phyloP scores from a whole-genome alignment of 768 basidiomycete genomes.

The Rhodotorula diobovata region DNA sequence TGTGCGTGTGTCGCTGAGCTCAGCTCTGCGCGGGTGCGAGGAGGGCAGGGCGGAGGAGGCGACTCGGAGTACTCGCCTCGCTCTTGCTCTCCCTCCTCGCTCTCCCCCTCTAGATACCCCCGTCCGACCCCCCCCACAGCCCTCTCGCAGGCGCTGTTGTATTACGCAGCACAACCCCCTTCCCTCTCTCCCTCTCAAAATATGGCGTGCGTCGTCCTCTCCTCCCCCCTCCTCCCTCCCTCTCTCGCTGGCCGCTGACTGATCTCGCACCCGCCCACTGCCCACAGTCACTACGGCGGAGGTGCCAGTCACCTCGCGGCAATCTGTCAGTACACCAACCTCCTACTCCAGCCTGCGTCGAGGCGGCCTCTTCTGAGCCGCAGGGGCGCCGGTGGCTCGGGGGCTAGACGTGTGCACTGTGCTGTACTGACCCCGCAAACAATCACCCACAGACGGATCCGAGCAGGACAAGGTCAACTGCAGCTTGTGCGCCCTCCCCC shows the following conservation, averaged over 20 bases:
- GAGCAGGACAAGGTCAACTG: conserved; percentile 72
- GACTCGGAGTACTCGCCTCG: no score
- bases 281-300: conserved; percentile 29
- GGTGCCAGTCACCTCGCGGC: conserved; percentile 36
- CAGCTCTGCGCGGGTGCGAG: neutral
- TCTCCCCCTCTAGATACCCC: neutral
- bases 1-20: neutral
- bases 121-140: neutral
- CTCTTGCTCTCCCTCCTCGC: neutral
- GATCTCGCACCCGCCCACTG: neutral
- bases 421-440: neutral
- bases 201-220: conserved; percentile 27
- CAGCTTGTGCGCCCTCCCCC: conserved; percentile 91
- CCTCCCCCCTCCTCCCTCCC: neutral
- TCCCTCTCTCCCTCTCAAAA: neutral
- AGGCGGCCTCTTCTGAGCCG: no score
- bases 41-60: neutral
- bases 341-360: neutral
- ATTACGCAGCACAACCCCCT: conserved; percentile 19
- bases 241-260: no score
- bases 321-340: conserved; percentile 24
- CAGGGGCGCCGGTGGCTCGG: neutral
- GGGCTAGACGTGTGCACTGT: no score
- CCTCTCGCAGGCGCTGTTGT: neutral
- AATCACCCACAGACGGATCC: conserved; percentile 42